phyloP scores from a whole-genome alignment of 2,329 filamentous ascomycete genomes.

The Emmonsia crescens region DNA sequence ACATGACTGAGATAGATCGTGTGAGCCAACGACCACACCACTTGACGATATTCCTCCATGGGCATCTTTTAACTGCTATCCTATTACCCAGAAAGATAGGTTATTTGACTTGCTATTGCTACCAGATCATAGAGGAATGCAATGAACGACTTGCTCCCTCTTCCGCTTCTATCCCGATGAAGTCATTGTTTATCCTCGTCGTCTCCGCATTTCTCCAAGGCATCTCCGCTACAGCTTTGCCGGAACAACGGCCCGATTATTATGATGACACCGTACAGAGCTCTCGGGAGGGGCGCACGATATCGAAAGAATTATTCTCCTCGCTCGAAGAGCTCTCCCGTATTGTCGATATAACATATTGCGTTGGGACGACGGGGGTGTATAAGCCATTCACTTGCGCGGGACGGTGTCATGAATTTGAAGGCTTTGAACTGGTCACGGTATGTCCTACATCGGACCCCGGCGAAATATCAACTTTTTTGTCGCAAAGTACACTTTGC shows the following conservation, averaged over 20 bases:
- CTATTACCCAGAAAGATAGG: not conserved
- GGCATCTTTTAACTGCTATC: not conserved
- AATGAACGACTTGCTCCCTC: not conserved
- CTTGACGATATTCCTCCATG: not conserved
- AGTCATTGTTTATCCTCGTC: not conserved
- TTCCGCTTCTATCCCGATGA: not conserved
- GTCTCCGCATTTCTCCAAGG: not conserved
- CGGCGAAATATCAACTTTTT: not conserved
- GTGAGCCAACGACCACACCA: not conserved
- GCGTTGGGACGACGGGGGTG: conserved; percentile 76
- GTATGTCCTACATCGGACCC: conserved; percentile 19
- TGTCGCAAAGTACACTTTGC: not conserved
- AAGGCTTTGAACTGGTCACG: conserved; percentile 62
- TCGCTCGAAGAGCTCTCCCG: conserved; percentile 81
- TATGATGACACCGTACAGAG: not conserved
- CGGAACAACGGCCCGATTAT: not conserved
- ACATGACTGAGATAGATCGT: not conserved
- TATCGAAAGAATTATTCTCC: conserved; percentile 59
- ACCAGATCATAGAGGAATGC: not conserved
- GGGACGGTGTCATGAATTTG: conserved; percentile 76
- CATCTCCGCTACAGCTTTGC: not conserved
- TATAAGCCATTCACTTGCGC: conserved; percentile 72
- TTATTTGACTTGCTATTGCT: not conserved
- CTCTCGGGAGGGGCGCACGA: conserved; percentile 5
- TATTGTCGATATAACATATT: conserved; percentile 89